Evolutionary conservation across 169 alveolate genomes (phyloP).

Genomic region (Plasmodium relictum): DNA sequence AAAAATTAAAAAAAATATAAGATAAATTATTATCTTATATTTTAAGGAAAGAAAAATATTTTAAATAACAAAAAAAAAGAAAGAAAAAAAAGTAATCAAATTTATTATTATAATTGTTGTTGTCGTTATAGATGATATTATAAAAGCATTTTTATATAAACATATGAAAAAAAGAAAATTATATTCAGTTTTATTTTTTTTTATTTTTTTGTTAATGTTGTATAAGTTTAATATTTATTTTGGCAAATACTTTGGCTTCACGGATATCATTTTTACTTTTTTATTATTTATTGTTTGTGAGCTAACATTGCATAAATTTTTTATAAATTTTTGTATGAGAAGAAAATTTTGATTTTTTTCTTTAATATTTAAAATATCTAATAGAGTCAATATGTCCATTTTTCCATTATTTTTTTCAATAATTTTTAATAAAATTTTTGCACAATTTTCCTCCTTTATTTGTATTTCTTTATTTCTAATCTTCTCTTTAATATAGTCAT

Average conservation of each 20-base stretch:
- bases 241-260: conserved; percentile 48
- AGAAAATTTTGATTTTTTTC: conserved; percentile 74
- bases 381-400: conserved; percentile 52
- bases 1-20: too few relatives aligned
- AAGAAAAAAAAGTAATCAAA: too few relatives aligned
- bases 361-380: conserved; percentile 71
- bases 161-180: too few relatives aligned
- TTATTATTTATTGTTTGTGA: conserved; percentile 63
- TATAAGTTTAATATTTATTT: conserved; percentile 14
- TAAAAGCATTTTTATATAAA: too few relatives aligned
- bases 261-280: conserved; percentile 69
- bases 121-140: too few relatives aligned
- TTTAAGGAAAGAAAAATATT: too few relatives aligned
- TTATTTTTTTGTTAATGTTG: not conserved
- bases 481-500: conserved; percentile 68
- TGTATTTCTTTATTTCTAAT: conserved; percentile 72
- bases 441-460: conserved; percentile 73
- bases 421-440: conserved; percentile 61
- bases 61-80: too few relatives aligned
- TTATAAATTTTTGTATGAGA: conserved; percentile 62
- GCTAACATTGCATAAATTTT: conserved; percentile 60
- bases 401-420: conserved; percentile 74
- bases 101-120: too few relatives aligned
- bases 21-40: too few relatives aligned
- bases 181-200: not conserved